These are phyloP conservation scores for Cicer arietinum DNA, from an alignment of 306 rosid genomes.

Conservation along the genomic window DNA sequence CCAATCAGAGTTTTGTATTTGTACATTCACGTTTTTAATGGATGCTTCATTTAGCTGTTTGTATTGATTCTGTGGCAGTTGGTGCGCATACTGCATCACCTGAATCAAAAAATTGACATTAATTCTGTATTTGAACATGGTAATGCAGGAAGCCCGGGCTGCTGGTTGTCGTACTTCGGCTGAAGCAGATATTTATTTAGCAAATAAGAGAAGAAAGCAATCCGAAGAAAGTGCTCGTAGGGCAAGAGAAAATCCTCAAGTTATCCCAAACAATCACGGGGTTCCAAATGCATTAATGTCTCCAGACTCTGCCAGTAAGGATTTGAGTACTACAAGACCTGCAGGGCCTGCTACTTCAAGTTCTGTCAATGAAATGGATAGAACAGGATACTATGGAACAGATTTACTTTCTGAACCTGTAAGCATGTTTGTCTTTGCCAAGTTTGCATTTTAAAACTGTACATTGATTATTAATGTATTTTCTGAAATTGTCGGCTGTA, in stretches of 20 bases:
- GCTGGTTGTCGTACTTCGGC: constrained; percentile 80
- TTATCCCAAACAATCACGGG: constrained; percentile 71
- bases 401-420: constrained; percentile 90
- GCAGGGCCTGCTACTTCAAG: constrained; percentile 65
- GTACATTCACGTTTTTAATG: neutral
- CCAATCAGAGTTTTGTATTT: neutral
- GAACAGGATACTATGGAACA: constrained; percentile 66
- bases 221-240: constrained; percentile 68
- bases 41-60: constrained; percentile 20
- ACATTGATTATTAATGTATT: constrained; percentile 16
- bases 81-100: constrained; percentile 15
- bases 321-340: constrained; percentile 60
- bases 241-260: constrained; percentile 64
- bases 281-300: constrained; percentile 66
- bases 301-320: constrained; percentile 66
- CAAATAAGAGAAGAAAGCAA: constrained; percentile 68
- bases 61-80: constrained; percentile 17
- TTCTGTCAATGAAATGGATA: constrained; percentile 65
- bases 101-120: constrained; percentile 32
- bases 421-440: constrained; percentile 47
- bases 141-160: constrained; percentile 74
- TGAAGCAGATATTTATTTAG: constrained; percentile 76
- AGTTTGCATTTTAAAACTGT: constrained; percentile 7
- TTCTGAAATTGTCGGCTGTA: constrained; percentile 14
- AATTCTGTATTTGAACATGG: neutral